Base-by-base conservation (phyloP, 2,329 filamentous ascomycete species). In the Cadophora malorum region DNA sequence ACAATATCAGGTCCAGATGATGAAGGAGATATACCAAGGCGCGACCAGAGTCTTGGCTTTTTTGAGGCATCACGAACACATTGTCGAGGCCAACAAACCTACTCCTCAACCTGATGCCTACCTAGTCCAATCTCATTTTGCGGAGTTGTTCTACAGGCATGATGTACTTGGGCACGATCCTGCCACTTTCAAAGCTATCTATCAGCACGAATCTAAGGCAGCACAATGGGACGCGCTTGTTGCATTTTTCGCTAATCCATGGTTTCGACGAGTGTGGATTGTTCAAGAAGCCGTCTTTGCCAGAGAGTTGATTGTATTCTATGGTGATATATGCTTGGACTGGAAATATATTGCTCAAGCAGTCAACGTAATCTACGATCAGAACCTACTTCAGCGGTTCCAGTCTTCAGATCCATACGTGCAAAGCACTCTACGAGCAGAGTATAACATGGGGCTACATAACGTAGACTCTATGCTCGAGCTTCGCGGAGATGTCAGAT, bases 1-100 rank as follows among this genome's bases (percentile, higher is more conserved):
- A 19, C 71, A 69, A 16, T 47, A 63, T 25, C 74, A 76, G 35
- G 59, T 76, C 12, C 60, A 60, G 19, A 69, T 70, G 12, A 75
- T 76, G 74, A 61, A 64, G 3, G 67, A 73, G 21, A 74, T 75
- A 8, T 75, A 75, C 59, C 68, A 68, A 28, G 64, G 67, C 38
- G 74, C 74, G 28, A 52, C 35, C 21, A 55, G 23, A 4, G 72
- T 75, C 0, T 35, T 74, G 4, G 66, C 74, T 0, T 76, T 72
- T 70, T 35, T 62, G 4, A 28, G 59, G 23, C 23, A 10, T 23
- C 4, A 45, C 41, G 10, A 45, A 10, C 41, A 10, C 41, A 19
- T 45, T 8, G 52, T 31, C 21, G 52, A 55, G 23, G 12, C 14
- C 5, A 19, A 28, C 16, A 31, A 25, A 16, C 52, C 52, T 28